Base-by-base conservation (phyloP, 441 rosid species). In the Pelargonium citronellum region DNA sequence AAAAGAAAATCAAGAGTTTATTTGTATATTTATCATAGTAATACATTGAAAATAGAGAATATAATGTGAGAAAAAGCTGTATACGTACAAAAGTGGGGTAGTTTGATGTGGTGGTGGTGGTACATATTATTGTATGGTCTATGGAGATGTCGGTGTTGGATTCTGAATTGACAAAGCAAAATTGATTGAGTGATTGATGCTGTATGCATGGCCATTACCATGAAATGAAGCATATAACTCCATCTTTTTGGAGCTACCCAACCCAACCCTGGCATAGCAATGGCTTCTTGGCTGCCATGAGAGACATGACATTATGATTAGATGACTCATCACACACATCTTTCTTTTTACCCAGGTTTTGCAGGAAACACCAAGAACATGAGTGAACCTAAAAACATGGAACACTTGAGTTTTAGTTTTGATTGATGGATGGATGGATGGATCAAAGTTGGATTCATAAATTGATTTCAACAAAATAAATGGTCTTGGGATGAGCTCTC, bases 161-260 rank as follows among this genome's bases (percentile, higher is more conserved):
- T 65, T 70, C 30, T 8, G 67, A 66, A 55, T 7, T 67, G 68
- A 72, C 69, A 66, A 20, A 64, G 58, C 17, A 55, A 9, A 57
- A 8, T 37, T 69, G 49, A 58, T 27, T 27, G 3, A 67, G 16
- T 0, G 57, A 67, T 11, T 7, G 69, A 67, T 67, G 24, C 46
- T 8, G 4, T 44, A 51, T 65, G 24, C 15, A n/a, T 12, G 74
- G 74, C n/a, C 51, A 37, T 51, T 37, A 44, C 55, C 41, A 15
- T 49, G n/a, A 37, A 71, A n/a, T n/a, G n/a, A n/a, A n/a, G n/a
- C n/a, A n/a, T n/a, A 41, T 37, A 57, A 15, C 69, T 71, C 72
- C 71, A 66, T 63, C 63, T 64, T 24, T 9, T 17, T 44, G 64
- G 60, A 34, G 39, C 39, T 34, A 34, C 39, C 39, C 39, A 34